Evolutionary conservation across 768 basidiomycete species (phyloP).

Genomic region (Lentinula raphanica): DNA sequence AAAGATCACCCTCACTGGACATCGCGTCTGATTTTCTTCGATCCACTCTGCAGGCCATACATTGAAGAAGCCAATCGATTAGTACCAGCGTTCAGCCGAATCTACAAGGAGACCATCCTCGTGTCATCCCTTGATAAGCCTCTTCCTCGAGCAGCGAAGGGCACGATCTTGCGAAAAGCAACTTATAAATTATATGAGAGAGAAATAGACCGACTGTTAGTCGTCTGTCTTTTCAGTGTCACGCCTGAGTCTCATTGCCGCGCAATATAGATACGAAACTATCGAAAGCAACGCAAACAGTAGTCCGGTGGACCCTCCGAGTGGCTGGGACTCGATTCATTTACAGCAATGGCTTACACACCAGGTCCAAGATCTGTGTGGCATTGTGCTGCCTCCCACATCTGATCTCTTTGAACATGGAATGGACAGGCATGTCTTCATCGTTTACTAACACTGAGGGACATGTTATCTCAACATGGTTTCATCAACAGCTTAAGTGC

Average conservation of each 20-base stretch:
- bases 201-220: slow-evolving; percentile 35
- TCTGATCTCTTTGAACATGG: slow-evolving; percentile 24
- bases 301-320: slow-evolving; percentile 13
- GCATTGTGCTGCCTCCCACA: slow-evolving; percentile 8
- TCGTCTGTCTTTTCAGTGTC: not conserved
- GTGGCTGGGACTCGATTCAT: slow-evolving; percentile 11
- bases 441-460: slow-evolving; percentile 1
- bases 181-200: slow-evolving; percentile 31
- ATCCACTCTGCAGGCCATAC: slow-evolving; percentile 22
- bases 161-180: slow-evolving; percentile 37
- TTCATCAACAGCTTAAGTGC: slow-evolving; percentile 17
- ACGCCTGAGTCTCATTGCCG: not conserved
- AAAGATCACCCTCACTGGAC: too few relatives aligned
- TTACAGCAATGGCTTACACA: slow-evolving; percentile 16
- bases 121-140: slow-evolving; percentile 35
- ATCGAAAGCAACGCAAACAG: slow-evolving; percentile 25
- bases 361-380: slow-evolving; percentile 21
- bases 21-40: not conserved
- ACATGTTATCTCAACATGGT: not conserved
- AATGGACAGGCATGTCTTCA: slow-evolving; percentile 19
- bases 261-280: not conserved
- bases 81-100: slow-evolving; percentile 35
- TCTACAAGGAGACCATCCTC: slow-evolving; percentile 50
- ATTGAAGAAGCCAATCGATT: slow-evolving; percentile 38
- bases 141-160: slow-evolving; percentile 39